Base-by-base conservation (phyloP, 768 basidiomycete genomes). In the Pisolithus marmoratus region DNA sequence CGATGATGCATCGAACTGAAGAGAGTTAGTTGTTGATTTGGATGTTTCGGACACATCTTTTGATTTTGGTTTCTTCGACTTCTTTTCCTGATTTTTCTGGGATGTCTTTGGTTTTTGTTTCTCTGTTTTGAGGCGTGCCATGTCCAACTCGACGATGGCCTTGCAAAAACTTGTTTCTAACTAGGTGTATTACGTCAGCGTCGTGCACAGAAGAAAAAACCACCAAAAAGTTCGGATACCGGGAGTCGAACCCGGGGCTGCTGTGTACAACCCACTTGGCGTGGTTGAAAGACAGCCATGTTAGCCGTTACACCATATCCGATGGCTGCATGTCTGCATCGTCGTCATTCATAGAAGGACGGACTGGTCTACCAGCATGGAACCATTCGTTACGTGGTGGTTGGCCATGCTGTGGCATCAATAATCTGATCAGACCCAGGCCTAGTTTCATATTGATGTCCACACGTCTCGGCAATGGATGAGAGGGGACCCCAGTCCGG, bases 1-100 rank as follows among this genome's bases (percentile, higher is more conserved):
- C 2, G 84, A 58, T 9, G 64, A 61, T 0, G 71, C 65, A 15
- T 70, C 62, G 22, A 77, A 50, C 14, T 67, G 57, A 41, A 34
- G 20, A 12, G 37, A 15, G 11, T 38, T 22, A n/a, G 27, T 2
- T 37, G n/a, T 37, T 20, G 47, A 23, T 26, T 48, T 36, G 8
- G 19, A 48, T 22, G 47, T 9, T 7, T 36, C 7, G 19, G 40
- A 20, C 12, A 22, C n/a, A 19, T 17, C 14, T 29, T 45, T 45
- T n/a, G 43, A 15, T 17, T 45, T 26, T 26, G 26, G 27, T 12
- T 23, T 12, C n/a, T 45, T 45, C 27, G 43, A 19, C 14, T 43
- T 20, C 20, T 23, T 23, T 9, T 49, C 48, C 44, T 40, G 40
- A 17, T 38, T 27, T 54, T 52, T 42, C 44, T 42, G 34, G 12